Conservation (phyloP, 108 stramenopile species). For the Nitzschia putrida region DNA sequence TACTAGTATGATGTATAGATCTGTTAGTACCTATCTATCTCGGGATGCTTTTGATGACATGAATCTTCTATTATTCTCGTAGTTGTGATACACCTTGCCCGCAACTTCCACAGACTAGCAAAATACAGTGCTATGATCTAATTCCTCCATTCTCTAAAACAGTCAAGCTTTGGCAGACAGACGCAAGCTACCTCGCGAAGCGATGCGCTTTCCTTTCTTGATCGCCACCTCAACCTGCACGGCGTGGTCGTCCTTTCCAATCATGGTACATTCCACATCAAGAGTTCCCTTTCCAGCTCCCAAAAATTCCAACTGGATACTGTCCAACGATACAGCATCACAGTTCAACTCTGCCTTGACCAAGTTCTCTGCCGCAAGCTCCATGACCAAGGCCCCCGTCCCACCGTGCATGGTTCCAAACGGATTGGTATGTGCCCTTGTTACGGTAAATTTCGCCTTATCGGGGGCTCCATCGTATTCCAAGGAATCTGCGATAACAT, state of each 20-base stretch:
- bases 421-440: constrained; percentile 24
- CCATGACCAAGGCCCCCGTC: constrained; percentile 19
- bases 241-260: neutral
- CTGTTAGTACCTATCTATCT: no score
- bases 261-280: neutral
- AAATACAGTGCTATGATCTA: no score
- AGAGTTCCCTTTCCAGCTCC: neutral
- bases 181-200: neutral
- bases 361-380: constrained; percentile 9
- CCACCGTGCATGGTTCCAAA: constrained; percentile 24
- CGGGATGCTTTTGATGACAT: no score
- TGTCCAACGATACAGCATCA: neutral
- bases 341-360: constrained; percentile 1
- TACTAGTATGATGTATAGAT: no score
- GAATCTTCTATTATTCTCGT: no score
- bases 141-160: no score
- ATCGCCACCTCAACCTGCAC: neutral
- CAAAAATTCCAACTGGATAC: neutral
- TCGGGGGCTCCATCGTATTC: neutral
- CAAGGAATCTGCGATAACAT: neutral
- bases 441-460: constrained; percentile 5
- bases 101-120: no score
- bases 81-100: no score
- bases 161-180: neutral
- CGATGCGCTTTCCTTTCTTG: neutral